Percentiles rank a stretch among this genome's conserved stretches.
Evolutionary conservation across 2,329 filamentous ascomycete genomes (phyloP).

Genomic region (Colletotrichum eleusines): DNA sequence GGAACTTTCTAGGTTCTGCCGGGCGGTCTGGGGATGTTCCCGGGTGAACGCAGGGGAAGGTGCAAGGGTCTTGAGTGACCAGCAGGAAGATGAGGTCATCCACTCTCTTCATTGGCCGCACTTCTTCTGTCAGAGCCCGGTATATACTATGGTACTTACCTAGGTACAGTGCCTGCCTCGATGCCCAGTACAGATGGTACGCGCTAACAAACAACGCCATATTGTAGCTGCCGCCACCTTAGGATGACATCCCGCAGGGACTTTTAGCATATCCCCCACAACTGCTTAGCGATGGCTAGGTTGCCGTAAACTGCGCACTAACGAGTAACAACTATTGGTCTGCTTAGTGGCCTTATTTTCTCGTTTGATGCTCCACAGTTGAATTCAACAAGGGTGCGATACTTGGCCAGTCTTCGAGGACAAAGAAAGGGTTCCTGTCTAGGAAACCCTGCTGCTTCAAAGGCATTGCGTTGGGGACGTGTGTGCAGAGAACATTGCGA

Average conservation of each 20-base stretch:
- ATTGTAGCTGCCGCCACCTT: neutral
- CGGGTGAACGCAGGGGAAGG: slow-evolving; percentile 26
- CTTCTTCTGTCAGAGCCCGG: too few relatives aligned
- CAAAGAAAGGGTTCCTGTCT: neutral
- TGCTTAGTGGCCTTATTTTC: neutral
- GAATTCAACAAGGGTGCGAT: neutral
- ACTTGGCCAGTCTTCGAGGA: neutral
- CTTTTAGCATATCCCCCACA: slow-evolving; percentile 15
- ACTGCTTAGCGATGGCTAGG: neutral
- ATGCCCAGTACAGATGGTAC: neutral
- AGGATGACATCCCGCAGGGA: neutral
- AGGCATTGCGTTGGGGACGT: neutral
- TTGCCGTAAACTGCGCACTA: slow-evolving; percentile 1
- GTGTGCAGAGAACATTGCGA: too few relatives aligned
- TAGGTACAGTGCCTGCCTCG: neutral
- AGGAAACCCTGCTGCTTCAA: neutral
- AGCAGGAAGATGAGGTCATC: slow-evolving; percentile 38
- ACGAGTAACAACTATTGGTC: neutral
- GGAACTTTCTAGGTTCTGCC: slow-evolving; percentile 51
- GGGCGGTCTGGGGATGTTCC: slow-evolving; percentile 47
- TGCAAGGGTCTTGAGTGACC: slow-evolving; percentile 20
- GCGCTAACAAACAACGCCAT: slow-evolving; percentile 15
- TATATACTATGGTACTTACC: too few relatives aligned
- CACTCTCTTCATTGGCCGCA: neutral
- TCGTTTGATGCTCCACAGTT: too few relatives aligned